Evolutionary conservation across 2,329 filamentous ascomycete genomes (phyloP).

Genomic region (Fusarium musae): DNA sequence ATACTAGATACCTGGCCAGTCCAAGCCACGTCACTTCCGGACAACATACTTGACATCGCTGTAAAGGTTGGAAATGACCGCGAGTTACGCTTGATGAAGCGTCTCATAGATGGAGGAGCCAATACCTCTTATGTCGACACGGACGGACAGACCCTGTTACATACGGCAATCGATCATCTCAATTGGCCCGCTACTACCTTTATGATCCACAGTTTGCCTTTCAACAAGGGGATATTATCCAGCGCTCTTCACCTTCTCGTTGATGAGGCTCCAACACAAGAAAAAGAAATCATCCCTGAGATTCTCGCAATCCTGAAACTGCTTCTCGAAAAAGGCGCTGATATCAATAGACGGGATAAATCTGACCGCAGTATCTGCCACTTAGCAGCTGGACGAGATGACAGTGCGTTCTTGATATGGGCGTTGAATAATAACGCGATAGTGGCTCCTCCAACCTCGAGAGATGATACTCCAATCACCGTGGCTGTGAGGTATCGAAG

Average conservation of each 20-base stretch:
- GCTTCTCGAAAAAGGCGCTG: rapidly evolving
- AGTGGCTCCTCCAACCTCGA: rapidly evolving
- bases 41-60: not conserved
- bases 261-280: not conserved
- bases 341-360: rapidly evolving
- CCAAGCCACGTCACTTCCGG: rapidly evolving
- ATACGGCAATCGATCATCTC: not conserved
- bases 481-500: not conserved
- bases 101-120: not conserved
- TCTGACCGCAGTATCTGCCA: not conserved
- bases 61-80: not conserved
- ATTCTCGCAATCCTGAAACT: not conserved
- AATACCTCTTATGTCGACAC: not conserved
- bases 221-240: rapidly evolving
- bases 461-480: not conserved
- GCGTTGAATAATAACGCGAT: rapidly evolving
- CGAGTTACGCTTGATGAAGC: not conserved
- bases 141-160: rapidly evolving
- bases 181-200: not conserved
- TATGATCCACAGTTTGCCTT: rapidly evolving
- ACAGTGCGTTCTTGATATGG: not conserved
- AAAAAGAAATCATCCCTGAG: rapidly evolving
- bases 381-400: rapidly evolving
- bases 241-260: rapidly evolving
- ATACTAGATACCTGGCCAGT: not conserved